Evolutionary conservation across 129 eudicot species (phyloP), one percentile per base, ranked within the genome.

Genomic region (Artemisia annua): DNA sequence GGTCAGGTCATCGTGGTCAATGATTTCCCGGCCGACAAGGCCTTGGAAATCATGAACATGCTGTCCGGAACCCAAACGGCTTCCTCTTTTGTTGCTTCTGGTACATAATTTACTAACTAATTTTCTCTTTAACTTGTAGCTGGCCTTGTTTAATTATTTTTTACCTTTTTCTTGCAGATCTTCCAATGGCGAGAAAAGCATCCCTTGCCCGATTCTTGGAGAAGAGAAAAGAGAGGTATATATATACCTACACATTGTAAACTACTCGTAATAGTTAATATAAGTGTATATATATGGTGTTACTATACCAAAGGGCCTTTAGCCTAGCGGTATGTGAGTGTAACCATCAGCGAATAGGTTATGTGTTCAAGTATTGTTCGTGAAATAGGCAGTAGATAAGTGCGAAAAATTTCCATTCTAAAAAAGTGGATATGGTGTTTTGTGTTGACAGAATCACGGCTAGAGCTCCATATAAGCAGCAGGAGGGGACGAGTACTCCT

Each of bases 11-110:
- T 88, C 5, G 93, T 91, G 52, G 72, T 91, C 58, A 78, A 91
- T 60, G 91, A 91, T 50, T 88, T 88, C 67, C 96, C 97, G 17
- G 84, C 97, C 6, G 83, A 88, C 0, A 91, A 86, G 80, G 96
- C 92, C 22, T 81, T 79, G 82, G 91, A 91, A 46, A 80, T 74
- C 49, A 85, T 91, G 85, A 62, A 69, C 24, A 58, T 91, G 49
- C 89, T 90, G 44, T 75, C 30, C 67, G 48, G 62, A 60, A 59
- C 48, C 55, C 67, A 78, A 43, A 43, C 66, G 53, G 14, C 22
- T 56, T 63, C 74, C 20, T 20, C 28, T 10, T 24, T 20, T 12
- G 54, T 22, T 52, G 65, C 56, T 24, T 9, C 81, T 28, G 79
- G 83, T 75, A 13, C 7, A n/a, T 9, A 17, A 18, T 9, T 56